phyloP scores from a whole-genome alignment of 1,139 yeast species.

The Scheffersomyces cryptocercus region DNA sequence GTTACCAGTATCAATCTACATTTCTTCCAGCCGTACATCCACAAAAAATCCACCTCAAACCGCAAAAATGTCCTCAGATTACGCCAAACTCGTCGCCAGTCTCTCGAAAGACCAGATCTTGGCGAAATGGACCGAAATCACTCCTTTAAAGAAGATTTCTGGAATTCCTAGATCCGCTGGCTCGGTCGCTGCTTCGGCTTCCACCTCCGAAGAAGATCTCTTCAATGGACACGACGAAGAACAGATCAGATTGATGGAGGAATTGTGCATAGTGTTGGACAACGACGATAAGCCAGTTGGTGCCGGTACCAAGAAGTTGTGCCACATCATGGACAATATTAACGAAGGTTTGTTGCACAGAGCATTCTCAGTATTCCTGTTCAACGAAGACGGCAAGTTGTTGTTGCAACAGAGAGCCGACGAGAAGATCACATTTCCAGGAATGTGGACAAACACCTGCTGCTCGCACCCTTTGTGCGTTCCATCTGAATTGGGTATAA shows the following conservation, averaged over 20 bases:
- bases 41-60: no score
- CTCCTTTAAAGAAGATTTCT: constrained; percentile 50
- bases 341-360: constrained; percentile 85
- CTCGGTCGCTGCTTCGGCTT: constrained; percentile 11
- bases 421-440: constrained; percentile 94
- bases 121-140: constrained; percentile 62
- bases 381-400: constrained; percentile 73
- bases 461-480: constrained; percentile 96
- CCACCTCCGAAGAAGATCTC: constrained; percentile 31
- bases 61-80: constrained; percentile 25
- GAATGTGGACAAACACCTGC: constrained; percentile 98
- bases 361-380: constrained; percentile 91
- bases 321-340: constrained; percentile 89
- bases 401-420: constrained; percentile 92
- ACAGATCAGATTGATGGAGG: constrained; percentile 94
- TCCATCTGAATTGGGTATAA: constrained; percentile 70
- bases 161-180: constrained; percentile 46
- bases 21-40: no score
- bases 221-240: constrained; percentile 90
- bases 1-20: no score
- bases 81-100: constrained; percentile 54
- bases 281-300: constrained; percentile 86
- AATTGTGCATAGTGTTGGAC: constrained; percentile 90
- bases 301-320: constrained; percentile 89
- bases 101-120: constrained; percentile 53